phyloP scores from a whole-genome alignment of 148 eudicot species.

The Spergularia bocconei region DNA sequence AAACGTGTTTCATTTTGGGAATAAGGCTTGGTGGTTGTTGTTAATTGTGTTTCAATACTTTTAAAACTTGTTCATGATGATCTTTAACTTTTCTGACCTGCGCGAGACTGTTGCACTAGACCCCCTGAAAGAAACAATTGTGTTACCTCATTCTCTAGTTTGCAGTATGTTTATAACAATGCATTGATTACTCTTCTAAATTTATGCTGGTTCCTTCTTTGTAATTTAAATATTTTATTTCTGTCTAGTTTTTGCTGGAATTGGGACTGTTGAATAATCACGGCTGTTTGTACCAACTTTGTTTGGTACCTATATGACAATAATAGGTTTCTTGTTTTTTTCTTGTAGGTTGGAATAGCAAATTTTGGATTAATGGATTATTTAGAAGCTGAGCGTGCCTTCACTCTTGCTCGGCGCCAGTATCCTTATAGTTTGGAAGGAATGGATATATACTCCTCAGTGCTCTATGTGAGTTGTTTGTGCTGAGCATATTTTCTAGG shows the following conservation, averaged over 20 bases:
- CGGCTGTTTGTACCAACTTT: background rate
- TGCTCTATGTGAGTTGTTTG: constrained; percentile 72
- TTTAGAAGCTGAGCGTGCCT: constrained; percentile 91
- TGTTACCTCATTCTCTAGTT: background rate
- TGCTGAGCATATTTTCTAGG: background rate
- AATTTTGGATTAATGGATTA: constrained; percentile 90
- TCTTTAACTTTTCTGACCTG: too few relatives aligned
- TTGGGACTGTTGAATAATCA: background rate
- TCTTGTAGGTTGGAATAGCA: constrained; percentile 82
- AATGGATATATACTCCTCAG: constrained; percentile 94
- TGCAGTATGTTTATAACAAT: background rate
- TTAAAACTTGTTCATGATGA: too few relatives aligned
- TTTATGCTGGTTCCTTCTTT: background rate
- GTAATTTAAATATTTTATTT: background rate
- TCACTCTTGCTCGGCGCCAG: constrained; percentile 78
- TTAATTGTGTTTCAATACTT: too few relatives aligned
- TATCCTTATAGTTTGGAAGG: constrained; percentile 95
- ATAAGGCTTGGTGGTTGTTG: too few relatives aligned
- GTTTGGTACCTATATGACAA: constrained; percentile 1
- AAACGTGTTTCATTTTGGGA: too few relatives aligned
- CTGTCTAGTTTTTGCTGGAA: background rate
- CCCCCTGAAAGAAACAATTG: background rate
- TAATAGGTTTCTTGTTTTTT: background rate
- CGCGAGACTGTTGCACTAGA: background rate
- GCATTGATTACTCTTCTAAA: background rate